Evolutionary conservation across 75 land plant species (phyloP).

Genomic region (Adiantum capillusveneris): DNA sequence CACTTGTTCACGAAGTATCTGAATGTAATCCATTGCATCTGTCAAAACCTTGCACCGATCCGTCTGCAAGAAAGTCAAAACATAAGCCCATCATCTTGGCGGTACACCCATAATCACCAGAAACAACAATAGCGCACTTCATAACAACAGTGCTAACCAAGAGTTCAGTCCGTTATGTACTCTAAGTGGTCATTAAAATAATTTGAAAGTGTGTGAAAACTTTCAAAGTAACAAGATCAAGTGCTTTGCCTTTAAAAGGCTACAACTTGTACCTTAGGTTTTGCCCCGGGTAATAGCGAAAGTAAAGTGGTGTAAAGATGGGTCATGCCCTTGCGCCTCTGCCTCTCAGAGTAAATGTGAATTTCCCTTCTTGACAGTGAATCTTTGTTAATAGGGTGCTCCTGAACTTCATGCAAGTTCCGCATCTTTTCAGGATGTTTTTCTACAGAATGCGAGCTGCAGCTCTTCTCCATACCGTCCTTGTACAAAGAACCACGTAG

Average conservation of each 20-base stretch:
- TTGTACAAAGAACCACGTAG: neutral
- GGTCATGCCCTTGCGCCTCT: slow-evolving; percentile 4
- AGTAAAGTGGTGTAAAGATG: neutral
- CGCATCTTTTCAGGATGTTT: neutral
- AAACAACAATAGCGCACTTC: no score
- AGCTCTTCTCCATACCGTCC: neutral
- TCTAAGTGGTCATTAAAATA: no score
- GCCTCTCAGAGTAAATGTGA: neutral
- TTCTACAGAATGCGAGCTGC: neutral
- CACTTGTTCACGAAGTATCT: neutral
- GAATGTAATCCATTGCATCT: slow-evolving; percentile 7
- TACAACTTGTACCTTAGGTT: neutral
- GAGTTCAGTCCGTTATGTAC: no score
- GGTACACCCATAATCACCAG: neutral
- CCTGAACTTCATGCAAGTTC: neutral
- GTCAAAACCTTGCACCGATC: slow-evolving; percentile 6
- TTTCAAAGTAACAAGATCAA: neutral
- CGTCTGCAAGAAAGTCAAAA: neutral
- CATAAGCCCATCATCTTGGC: neutral
- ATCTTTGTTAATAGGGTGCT: neutral
- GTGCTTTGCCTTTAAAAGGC: neutral
- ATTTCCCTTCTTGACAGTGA: neutral
- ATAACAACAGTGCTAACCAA: no score
- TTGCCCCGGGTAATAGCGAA: neutral
- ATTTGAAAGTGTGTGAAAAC: no score